Evolutionary conservation across 2,329 filamentous ascomycete genomes (phyloP).

Genomic region (Penicillium sp.): DNA sequence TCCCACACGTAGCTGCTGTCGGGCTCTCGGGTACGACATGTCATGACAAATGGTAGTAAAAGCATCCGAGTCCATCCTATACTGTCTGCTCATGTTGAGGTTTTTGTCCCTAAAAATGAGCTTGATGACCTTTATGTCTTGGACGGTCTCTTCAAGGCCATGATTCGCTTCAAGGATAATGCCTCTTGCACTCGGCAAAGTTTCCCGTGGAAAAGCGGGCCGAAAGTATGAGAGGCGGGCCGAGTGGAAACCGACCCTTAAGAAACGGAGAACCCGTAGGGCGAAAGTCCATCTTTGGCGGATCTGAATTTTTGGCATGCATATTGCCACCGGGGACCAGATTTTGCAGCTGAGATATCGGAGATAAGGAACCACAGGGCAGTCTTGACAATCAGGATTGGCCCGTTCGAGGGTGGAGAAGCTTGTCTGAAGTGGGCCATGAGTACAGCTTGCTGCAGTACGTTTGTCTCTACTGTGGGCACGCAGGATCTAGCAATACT

Average conservation of each 20-base stretch:
- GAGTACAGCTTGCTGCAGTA: neutral
- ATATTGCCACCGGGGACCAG: neutral
- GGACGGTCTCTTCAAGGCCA: neutral
- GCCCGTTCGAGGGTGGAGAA: neutral
- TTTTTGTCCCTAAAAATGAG: too few relatives aligned
- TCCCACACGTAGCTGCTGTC: too few relatives aligned
- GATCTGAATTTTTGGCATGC: neutral
- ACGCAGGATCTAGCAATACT: neutral
- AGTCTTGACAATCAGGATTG: neutral
- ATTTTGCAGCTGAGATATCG: constrained; percentile 1
- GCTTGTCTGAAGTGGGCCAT: constrained; percentile 1
- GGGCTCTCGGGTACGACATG: too few relatives aligned
- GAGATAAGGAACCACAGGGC: constrained; percentile 6
- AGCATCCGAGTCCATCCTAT: too few relatives aligned
- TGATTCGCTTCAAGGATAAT: neutral
- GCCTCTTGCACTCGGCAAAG: neutral
- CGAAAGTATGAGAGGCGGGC: neutral
- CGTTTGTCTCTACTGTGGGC: neutral
- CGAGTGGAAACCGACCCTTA: neutral
- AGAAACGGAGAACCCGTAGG: neutral
- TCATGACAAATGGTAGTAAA: too few relatives aligned
- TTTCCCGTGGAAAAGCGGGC: neutral
- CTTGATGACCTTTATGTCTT: neutral
- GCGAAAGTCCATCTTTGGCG: neutral
- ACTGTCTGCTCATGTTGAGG: too few relatives aligned